Evolutionary conservation across 2,329 filamentous ascomycete species (phyloP).

Genomic region (Colletotrichum tropicale): DNA sequence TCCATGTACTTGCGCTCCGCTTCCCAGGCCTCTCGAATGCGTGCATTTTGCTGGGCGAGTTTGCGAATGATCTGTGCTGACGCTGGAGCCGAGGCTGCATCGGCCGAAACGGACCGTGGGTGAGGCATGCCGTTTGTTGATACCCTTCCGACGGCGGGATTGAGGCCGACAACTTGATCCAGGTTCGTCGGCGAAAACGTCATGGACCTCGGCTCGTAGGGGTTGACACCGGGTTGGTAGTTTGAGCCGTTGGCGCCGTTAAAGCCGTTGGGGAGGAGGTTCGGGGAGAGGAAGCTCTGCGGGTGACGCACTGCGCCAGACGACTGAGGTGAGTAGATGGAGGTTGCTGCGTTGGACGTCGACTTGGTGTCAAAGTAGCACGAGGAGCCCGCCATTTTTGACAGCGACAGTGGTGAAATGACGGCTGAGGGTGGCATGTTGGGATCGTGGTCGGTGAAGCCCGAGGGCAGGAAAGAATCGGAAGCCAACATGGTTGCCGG

Average conservation of each 20-base stretch:
- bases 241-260: not conserved
- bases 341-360: constrained; percentile 20
- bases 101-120: constrained; percentile 31
- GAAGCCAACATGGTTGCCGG: constrained; percentile 45
- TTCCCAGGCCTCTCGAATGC: constrained; percentile 55
- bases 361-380: constrained; percentile 40
- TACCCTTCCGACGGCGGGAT: constrained; percentile 18
- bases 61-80: constrained; percentile 42
- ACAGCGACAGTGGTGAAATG: constrained; percentile 43
- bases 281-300: constrained; percentile 28
- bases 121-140: constrained; percentile 31
- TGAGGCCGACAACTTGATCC: not conserved
- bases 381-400: constrained; percentile 30
- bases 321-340: constrained; percentile 26
- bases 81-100: constrained; percentile 25
- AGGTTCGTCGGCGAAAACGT: constrained; percentile 17
- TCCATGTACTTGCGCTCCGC: constrained; percentile 59
- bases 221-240: not conserved
- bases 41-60: constrained; percentile 44
- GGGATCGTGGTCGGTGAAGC: constrained; percentile 37
- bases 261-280: constrained; percentile 3
- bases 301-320: constrained; percentile 23
- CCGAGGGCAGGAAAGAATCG: constrained; percentile 47
- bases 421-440: constrained; percentile 35
- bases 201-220: constrained; percentile 12